Evolutionary conservation across 2,329 filamentous ascomycete genomes (phyloP), one percentile per base, ranked within the genome.

Genomic region (Colletotrichum sp.): DNA sequence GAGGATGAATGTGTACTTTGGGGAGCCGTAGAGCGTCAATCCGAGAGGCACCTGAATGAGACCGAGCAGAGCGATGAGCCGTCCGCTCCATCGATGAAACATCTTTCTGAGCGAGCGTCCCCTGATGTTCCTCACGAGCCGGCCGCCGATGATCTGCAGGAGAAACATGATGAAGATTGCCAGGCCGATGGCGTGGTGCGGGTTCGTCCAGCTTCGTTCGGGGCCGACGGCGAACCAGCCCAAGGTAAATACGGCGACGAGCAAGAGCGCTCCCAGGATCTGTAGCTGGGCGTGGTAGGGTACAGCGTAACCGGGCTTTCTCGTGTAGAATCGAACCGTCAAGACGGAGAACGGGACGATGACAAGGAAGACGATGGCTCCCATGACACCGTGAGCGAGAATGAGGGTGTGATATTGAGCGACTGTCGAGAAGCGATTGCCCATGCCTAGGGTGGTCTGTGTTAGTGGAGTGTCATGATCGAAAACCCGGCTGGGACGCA

Each of bases 21-120:
- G 96, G 34, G 96, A 98, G 8, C 97, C 97, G 81, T 98, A 99
- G 2, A 99, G 88, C 0, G 96, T 96, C 62, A 99, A 88, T 0
- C 97, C 97, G 1, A 99, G 89, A 0, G 97, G 94, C 13, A 99
- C 92, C 82, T 99, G 97, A 5, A 93, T 90, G 78, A 98, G 93
- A 1, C 95, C 97, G 6, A 99, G 88, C 21, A 98, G 85, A 4
- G 94, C 94, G 79, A 96, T 92, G 1, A 91, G 87, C 73, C 96
- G 90, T 21, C 97, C 97, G 21, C 94, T 86, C 95, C 97, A 98
- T 82, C 96, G 94, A 85, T 99, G 97, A 56, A 98, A 84, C 89
- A 94, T 89, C 48, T 88, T 83, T 24, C 90, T 86, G 16, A 90
- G 80, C 21, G 89, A 89, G 66, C 87, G 88, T 36, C 86, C 85